These are phyloP conservation scores for Lecanicillium sp. DNA, from an alignment of 2,329 filamentous ascomycete species.

Conservation along the genomic window DNA sequence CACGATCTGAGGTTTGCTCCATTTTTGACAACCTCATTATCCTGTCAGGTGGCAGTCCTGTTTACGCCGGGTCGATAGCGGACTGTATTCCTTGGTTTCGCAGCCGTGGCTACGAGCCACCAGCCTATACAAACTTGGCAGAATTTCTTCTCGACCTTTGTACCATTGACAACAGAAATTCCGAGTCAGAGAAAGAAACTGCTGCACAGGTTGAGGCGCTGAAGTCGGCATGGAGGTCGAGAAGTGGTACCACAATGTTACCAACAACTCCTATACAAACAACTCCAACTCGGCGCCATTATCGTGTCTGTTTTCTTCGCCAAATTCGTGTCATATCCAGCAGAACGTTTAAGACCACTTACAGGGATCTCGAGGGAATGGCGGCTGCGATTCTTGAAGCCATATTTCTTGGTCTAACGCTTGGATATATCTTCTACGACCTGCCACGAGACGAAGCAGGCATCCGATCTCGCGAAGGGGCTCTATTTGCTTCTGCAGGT, in stretches of 20 bases:
- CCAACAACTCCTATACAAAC: no score
- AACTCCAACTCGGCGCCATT: slow-evolving; percentile 8
- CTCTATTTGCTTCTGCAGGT: slow-evolving; percentile 61
- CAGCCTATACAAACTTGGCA: slow-evolving; percentile 67
- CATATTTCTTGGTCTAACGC: slow-evolving; percentile 60
- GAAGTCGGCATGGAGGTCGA: slow-evolving; percentile 48
- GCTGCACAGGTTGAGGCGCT: slow-evolving; percentile 50
- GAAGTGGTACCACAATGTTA: slow-evolving; percentile 20
- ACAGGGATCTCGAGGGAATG: slow-evolving; percentile 68
- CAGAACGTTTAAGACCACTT: slow-evolving; percentile 61
- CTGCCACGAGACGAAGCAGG: slow-evolving; percentile 58
- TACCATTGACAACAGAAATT: slow-evolving; percentile 62
- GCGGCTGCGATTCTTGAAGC: slow-evolving; percentile 61
- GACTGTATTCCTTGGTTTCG: slow-evolving; percentile 58
- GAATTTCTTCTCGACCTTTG: slow-evolving; percentile 69
- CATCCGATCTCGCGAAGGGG: slow-evolving; percentile 65
- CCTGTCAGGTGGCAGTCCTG: slow-evolving; percentile 55
- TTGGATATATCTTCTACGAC: slow-evolving; percentile 63
- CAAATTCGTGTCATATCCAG: slow-evolving; percentile 59
- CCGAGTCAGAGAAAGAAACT: slow-evolving; percentile 54
- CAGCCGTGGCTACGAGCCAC: slow-evolving; percentile 49
- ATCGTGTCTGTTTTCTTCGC: slow-evolving; percentile 45
- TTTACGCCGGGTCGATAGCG: slow-evolving; percentile 55
- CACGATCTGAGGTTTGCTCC: slow-evolving; percentile 72
- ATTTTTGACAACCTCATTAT: slow-evolving; percentile 66